phyloP scores from a whole-genome alignment of 257 asterid genomes.

The Avicennia marina region DNA sequence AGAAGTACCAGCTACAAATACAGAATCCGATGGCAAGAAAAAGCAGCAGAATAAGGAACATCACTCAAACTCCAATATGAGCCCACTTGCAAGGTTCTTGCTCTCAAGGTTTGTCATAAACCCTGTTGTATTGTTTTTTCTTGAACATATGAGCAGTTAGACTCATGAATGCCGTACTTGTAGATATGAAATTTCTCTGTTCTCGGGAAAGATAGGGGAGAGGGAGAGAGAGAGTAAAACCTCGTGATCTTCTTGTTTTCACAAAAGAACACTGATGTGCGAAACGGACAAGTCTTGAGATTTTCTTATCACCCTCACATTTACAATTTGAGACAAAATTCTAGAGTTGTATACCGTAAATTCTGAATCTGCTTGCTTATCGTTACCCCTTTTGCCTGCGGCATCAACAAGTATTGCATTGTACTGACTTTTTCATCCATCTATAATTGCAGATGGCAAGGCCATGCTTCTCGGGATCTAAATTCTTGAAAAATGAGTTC shows the following conservation, averaged over 20 bases:
- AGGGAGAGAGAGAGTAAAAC: no score
- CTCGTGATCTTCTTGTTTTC: no score
- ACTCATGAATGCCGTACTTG: not conserved
- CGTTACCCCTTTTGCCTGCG: not conserved
- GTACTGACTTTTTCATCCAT: constrained; percentile 15
- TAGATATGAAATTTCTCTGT: not conserved
- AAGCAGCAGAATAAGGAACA: constrained; percentile 69
- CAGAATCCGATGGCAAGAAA: constrained; percentile 62
- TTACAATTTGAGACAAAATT: no score
- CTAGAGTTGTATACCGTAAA: no score
- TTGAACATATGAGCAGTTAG: not conserved
- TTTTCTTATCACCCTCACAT: no score
- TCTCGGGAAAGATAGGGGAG: no score
- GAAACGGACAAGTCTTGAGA: no score
- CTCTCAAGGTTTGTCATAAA: constrained; percentile 78
- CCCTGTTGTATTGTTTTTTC: not conserved
- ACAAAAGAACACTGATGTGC: no score
- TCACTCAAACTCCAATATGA: constrained; percentile 72
- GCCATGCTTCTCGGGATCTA: constrained; percentile 70
- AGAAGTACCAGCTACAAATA: constrained; percentile 42
- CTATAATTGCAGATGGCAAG: constrained; percentile 77
- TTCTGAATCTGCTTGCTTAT: not conserved
- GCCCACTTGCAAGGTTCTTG: constrained; percentile 96
- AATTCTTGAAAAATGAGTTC: constrained; percentile 46
- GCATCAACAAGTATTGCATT: not conserved